Conservation (phyloP, 768 basidiomycete species). For the Leccinellum rugosiceps region DNA sequence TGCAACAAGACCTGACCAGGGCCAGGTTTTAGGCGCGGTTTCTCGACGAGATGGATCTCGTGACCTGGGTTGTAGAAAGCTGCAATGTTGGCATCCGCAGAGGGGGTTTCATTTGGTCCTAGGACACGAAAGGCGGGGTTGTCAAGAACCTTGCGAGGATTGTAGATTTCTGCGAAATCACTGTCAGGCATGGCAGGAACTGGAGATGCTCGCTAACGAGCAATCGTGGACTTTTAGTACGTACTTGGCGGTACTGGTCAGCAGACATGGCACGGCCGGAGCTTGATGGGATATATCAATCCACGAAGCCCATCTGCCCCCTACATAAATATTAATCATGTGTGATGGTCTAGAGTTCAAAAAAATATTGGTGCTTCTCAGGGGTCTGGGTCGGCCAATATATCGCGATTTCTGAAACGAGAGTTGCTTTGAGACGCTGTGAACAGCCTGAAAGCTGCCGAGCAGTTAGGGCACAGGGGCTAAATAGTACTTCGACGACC, state of each 20-base stretch:
- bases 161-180: slow-evolving; percentile 43
- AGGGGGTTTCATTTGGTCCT: slow-evolving; percentile 46
- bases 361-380: background rate
- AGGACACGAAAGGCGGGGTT: slow-evolving; percentile 55
- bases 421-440: background rate
- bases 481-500: background rate
- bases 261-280: background rate
- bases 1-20: slow-evolving; percentile 65
- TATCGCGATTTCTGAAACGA: background rate
- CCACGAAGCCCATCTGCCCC: background rate
- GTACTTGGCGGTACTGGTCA: background rate
- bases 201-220: background rate
- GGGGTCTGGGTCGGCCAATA: background rate
- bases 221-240: background rate
- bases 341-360: background rate
- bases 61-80: slow-evolving; percentile 63
- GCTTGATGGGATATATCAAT: background rate
- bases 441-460: background rate
- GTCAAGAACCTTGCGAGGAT: slow-evolving; percentile 53
- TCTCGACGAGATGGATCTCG: slow-evolving; percentile 66
- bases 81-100: slow-evolving; percentile 50
- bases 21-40: slow-evolving; percentile 56
- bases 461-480: background rate
- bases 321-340: background rate
- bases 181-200: slow-evolving; percentile 18